phyloP scores from a whole-genome alignment of 129 eudicot species.

The Silybum marianum region DNA sequence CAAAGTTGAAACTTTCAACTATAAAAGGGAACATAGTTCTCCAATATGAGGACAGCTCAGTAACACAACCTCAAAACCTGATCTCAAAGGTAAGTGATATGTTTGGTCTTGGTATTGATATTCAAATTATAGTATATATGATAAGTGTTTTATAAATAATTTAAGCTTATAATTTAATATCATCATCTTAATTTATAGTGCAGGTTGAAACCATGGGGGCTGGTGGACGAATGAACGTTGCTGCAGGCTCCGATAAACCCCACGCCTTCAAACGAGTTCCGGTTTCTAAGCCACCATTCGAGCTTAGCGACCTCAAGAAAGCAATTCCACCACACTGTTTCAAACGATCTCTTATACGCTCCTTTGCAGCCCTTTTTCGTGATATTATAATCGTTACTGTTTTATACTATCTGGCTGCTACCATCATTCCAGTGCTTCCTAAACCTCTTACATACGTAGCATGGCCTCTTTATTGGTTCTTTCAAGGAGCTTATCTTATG shows the following conservation, averaged over 20 bases:
- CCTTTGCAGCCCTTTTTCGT: constrained; percentile 26
- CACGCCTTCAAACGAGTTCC: constrained; percentile 30
- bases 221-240: constrained; percentile 15
- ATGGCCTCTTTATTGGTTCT: constrained; percentile 43
- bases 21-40: not conserved
- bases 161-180: not conserved
- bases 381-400: constrained; percentile 24
- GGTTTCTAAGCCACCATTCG: constrained; percentile 33
- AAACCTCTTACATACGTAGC: constrained; percentile 31
- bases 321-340: constrained; percentile 43
- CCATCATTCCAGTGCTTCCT: constrained; percentile 37
- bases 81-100: not conserved
- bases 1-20: constrained; percentile 1
- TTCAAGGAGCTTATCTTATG: constrained; percentile 34
- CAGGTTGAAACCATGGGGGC: constrained; percentile 25
- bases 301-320: constrained; percentile 35
- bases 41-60: not conserved
- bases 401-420: constrained; percentile 31
- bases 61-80: not conserved
- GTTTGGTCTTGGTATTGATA: not conserved
- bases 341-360: constrained; percentile 36
- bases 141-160: not conserved
- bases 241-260: constrained; percentile 10
- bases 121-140: not conserved
- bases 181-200: not conserved